Base-by-base conservation (phyloP, 371 early-diverging fungal genomes). In the Rhizopus delemar region DNA sequence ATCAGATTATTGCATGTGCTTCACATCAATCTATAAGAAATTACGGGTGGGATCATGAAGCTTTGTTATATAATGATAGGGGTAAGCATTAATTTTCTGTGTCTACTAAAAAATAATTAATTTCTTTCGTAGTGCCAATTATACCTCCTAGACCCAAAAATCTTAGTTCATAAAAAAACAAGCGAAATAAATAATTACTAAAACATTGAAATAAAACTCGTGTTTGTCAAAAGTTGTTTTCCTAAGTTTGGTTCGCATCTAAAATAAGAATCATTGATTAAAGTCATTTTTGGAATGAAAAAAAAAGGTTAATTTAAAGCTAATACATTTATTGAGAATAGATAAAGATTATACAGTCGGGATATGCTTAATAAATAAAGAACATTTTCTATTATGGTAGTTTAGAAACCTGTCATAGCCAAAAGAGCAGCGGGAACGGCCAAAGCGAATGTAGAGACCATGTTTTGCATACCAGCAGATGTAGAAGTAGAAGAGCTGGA, bases 401-500 rank as follows among this genome's bases (percentile, higher is more conserved):
- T 48, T 65, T 65, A 65, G 53, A 65, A 65, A 53, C 66, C 66
- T 41, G 58, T 51, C 61, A 66, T 49, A 39, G 66, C 66, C 29
- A 59, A 51, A 38, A 51, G 46, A 46, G 58, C 66, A 38, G 56
- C 66, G 46, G 63, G 59, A 13, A 63, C 36, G 45, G 68, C 56
- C 52, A 68, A 22, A 12, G 41, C 63, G 28, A 59, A 8, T 16
- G 53, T 60, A 46, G 63, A 63, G 32, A 59, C 34, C 22, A 55
- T 50, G 52, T 58, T 62, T 34, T 51, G 59, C 41, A 15, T 41
- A 49, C 63, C 63, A 51, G 52, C 52, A 28, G 49, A 49, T 1
- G n/a, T 31, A 28, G 46, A 58, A n/a, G 36, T 36, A 41, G 65
- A 46, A 32, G 57, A 33, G 8, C 51, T 41, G 2, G 45, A 13